These are phyloP conservation scores for Penicillium aurantiogriseum DNA, from an alignment of 2,329 filamentous ascomycete genomes.

Conservation along the genomic window DNA sequence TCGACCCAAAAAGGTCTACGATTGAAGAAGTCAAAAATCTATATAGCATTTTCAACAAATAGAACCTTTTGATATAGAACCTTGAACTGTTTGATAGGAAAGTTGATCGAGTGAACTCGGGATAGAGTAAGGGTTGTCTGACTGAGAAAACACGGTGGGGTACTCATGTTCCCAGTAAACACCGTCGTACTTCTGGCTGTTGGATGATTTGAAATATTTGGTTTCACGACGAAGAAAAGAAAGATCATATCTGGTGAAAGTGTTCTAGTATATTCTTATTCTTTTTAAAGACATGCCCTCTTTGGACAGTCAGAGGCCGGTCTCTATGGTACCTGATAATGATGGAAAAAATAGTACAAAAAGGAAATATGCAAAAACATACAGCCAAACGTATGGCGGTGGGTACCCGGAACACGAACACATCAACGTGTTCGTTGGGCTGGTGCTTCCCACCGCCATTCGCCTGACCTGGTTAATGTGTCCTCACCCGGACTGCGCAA, in stretches of 20 bases:
- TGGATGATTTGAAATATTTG: too few relatives aligned
- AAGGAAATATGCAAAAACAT: neutral
- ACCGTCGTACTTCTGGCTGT: too few relatives aligned
- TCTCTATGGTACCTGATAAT: neutral
- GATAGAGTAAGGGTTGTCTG: too few relatives aligned
- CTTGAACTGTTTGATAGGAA: too few relatives aligned
- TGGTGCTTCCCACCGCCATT: neutral
- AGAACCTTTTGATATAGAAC: too few relatives aligned
- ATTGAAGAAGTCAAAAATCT: too few relatives aligned
- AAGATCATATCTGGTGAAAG: neutral
- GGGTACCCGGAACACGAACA: neutral
- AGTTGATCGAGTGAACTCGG: too few relatives aligned
- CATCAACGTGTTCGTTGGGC: neutral
- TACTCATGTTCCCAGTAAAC: too few relatives aligned
- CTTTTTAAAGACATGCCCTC: neutral
- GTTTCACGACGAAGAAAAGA: too few relatives aligned
- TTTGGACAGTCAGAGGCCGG: neutral
- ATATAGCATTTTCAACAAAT: too few relatives aligned
- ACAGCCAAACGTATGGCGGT: neutral
- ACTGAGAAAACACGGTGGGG: too few relatives aligned
- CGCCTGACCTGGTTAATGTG: neutral
- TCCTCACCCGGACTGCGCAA: constrained; percentile 8
- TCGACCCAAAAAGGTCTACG: too few relatives aligned
- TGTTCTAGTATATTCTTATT: neutral
- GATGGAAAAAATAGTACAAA: neutral